phyloP scores from a whole-genome alignment of 495 filamentous ascomycete species.

The Penicillium mononematosum region DNA sequence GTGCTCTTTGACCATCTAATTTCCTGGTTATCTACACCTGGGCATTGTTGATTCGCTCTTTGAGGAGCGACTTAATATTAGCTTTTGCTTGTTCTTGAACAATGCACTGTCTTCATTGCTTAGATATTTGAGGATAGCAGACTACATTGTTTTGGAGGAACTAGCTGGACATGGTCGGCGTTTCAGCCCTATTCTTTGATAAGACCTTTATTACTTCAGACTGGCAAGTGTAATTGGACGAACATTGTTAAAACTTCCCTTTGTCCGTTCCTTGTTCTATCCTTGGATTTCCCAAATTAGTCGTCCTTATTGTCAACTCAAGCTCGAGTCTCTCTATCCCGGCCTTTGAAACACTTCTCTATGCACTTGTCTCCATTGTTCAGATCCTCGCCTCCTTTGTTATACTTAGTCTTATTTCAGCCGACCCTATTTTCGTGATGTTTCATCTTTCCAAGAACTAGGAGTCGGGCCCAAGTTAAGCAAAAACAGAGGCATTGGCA shows the following conservation, averaged over 20 bases:
- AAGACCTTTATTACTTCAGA: background rate
- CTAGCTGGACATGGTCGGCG: background rate
- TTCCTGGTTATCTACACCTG: background rate
- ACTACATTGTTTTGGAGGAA: background rate
- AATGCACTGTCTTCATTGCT: background rate
- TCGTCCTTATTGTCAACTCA: background rate
- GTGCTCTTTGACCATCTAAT: background rate
- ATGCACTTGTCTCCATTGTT: background rate
- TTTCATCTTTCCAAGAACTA: background rate
- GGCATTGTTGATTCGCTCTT: background rate
- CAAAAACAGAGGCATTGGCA: background rate
- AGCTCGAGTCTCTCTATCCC: background rate
- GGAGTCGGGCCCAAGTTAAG: background rate
- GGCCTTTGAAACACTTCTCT: background rate
- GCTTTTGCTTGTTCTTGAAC: background rate
- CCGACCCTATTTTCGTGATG: background rate
- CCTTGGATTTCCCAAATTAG: background rate
- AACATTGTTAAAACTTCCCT: background rate
- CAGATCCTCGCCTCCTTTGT: background rate
- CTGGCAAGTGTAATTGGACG: background rate
- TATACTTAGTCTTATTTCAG: background rate
- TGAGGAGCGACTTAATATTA: background rate
- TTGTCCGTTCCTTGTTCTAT: background rate
- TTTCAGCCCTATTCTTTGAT: background rate
- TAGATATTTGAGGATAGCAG: background rate